Evolutionary conservation across 768 basidiomycete genomes (phyloP).

Genomic region (Lentinula boryana): DNA sequence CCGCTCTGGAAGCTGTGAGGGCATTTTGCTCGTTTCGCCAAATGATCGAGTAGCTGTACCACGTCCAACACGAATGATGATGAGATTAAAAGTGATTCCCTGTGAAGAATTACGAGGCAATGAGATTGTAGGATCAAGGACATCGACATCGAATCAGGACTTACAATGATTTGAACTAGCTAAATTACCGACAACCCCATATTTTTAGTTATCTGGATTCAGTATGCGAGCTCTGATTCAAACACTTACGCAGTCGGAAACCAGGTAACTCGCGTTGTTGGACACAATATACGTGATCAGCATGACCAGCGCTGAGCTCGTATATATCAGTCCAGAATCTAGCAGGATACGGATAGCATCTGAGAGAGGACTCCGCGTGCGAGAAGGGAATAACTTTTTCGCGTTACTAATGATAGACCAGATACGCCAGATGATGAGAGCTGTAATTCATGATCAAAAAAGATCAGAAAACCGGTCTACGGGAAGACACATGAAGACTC

Average conservation of each 20-base stretch:
- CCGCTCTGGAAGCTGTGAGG: neutral
- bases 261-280: neutral
- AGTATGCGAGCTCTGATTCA: neutral
- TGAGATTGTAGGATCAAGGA: neutral
- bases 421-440: neutral
- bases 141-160: neutral
- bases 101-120: neutral
- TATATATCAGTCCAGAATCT: neutral
- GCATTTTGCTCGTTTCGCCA: neutral
- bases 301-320: neutral
- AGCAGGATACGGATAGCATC: neutral
- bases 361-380: neutral
- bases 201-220: neutral
- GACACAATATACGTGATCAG: neutral
- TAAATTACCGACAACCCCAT: neutral
- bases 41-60: neutral
- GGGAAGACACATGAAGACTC: neutral
- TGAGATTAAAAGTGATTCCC: neutral
- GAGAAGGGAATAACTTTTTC: neutral
- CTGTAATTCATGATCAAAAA: neutral
- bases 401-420: neutral
- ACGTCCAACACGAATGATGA: neutral
- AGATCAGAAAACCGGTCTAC: too few relatives aligned
- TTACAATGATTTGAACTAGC: neutral
- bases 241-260: neutral